A percentile compares a stretch with the other conserved stretches of the same genome.
These are phyloP conservation scores for Cyclostephanos tholiformis DNA, from an alignment of 108 stramenopile genomes.

Conservation along the genomic window DNA sequence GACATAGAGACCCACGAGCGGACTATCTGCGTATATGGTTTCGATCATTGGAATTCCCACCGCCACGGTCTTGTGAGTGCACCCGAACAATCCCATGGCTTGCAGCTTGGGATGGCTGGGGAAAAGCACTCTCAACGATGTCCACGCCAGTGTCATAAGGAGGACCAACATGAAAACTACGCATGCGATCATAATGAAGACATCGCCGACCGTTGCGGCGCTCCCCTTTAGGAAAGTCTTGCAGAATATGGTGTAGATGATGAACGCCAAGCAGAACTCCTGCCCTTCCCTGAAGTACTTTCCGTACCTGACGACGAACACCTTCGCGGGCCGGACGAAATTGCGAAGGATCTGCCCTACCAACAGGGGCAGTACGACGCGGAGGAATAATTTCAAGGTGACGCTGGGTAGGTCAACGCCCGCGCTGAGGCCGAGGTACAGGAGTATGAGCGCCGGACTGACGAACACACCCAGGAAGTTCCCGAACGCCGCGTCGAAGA, in stretches of 20 bases:
- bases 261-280: constrained; percentile 58
- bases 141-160: constrained; percentile 63
- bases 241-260: constrained; percentile 73
- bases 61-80: constrained; percentile 70
- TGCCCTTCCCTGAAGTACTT: constrained; percentile 53
- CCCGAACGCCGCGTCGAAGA: constrained; percentile 74
- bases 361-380: constrained; percentile 61
- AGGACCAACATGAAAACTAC: constrained; percentile 40
- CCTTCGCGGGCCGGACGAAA: constrained; percentile 33
- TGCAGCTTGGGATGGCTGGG: constrained; percentile 47
- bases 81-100: constrained; percentile 71
- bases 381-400: constrained; percentile 54
- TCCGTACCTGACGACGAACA: constrained; percentile 56
- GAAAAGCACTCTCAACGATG: constrained; percentile 45
- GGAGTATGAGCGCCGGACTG: constrained; percentile 58
- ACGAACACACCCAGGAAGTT: constrained; percentile 73
- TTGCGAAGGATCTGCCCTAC: constrained; percentile 65
- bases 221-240: constrained; percentile 50
- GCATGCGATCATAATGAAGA: constrained; percentile 56
- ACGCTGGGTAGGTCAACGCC: constrained; percentile 51
- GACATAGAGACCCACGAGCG: constrained; percentile 58
- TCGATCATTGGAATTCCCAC: constrained; percentile 75
- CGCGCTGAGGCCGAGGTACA: constrained; percentile 51
- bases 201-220: constrained; percentile 33
- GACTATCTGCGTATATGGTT: constrained; percentile 61